phyloP scores from a whole-genome alignment of 1,284 basidiomycete genomes.

The Sparassis latifolia region DNA sequence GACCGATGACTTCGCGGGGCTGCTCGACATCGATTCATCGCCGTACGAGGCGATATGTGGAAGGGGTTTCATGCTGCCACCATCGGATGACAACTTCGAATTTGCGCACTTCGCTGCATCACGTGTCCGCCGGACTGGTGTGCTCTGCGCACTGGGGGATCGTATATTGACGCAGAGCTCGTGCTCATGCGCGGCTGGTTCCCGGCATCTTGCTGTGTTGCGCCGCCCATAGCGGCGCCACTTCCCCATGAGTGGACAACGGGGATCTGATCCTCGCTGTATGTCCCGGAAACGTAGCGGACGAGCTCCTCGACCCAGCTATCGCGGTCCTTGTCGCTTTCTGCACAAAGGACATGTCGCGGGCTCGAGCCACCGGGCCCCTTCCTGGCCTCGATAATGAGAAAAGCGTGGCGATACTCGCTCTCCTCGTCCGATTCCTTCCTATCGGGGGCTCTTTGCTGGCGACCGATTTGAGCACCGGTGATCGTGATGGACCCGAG shows the following conservation, averaged over 20 bases:
- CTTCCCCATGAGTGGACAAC: constrained; percentile 18
- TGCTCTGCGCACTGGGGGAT: constrained; percentile 24
- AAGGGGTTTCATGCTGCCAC: constrained; percentile 57
- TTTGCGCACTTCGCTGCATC: constrained; percentile 53
- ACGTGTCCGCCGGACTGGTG: constrained; percentile 44
- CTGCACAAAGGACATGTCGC: constrained; percentile 91
- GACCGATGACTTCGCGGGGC: constrained; percentile 44
- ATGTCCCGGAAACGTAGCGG: constrained; percentile 69
- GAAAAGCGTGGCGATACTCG: constrained; percentile 93
- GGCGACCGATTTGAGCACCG: constrained; percentile 81
- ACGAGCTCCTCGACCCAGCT: constrained; percentile 94
- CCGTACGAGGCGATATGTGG: constrained; percentile 34
- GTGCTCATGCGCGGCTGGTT: constrained; percentile 52
- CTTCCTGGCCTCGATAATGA: constrained; percentile 85
- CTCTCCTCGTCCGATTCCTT: constrained; percentile 72
- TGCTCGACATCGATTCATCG: constrained; percentile 28
- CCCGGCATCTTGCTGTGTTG: constrained; percentile 4
- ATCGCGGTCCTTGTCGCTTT: constrained; percentile 90
- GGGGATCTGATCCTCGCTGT: constrained; percentile 51
- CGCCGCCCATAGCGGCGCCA: constrained; percentile 20
- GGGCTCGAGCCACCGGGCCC: constrained; percentile 65
- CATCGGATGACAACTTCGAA: constrained; percentile 49
- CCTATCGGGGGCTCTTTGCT: constrained; percentile 45
- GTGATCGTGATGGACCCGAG: constrained; percentile 85
- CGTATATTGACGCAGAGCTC: constrained; percentile 30